Base-by-base conservation (phyloP, 2,329 filamentous ascomycete species). In the Endoconidiophora laricicola region DNA sequence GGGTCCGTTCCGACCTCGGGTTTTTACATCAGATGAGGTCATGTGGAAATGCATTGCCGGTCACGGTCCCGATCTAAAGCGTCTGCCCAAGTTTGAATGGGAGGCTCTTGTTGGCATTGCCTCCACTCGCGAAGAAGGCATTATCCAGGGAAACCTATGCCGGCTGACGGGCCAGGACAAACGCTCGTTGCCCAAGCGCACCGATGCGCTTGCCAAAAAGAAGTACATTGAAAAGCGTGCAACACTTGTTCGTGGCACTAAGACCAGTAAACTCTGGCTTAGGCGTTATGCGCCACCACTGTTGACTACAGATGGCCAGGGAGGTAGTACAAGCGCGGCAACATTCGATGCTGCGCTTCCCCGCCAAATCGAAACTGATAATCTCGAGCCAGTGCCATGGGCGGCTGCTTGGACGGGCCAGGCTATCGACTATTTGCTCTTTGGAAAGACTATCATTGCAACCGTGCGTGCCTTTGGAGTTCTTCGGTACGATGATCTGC, bases 191-290 rank as follows among this genome's bases (percentile, higher is more conserved):
- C 76, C 77, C 2, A 76, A 73, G 52, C 66, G 77, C 33, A 81
- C 77, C 0, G 74, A 79, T 55, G 68, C 69, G 2, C 65, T 81
- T 1, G 69, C 73, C 3, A 67, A 68, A 54, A 79, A 79, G 57
- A 76, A 76, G 14, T 80, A 80, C 55, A 73, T 78, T 44, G 70
- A 70, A 46, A 81, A 81, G 60, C 69, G 76, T 39, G 73, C 74
- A 3, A 71, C 74, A 1, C 68, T 79, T 18, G 69, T 76, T 9
- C 67, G 71, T 46, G 73, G 73, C 37, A 74, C 70, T 51, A 78
- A 77, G 57, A 79, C 77, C 1, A 79, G 76, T 63, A 77, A 76
- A 58, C 63, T 80, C 48, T 80, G 76, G 72, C 67, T 79, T 44
- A 69, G 70, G 43, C 63, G 66, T 24, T 78, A 76, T 57, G 70